These are phyloP conservation scores for Simplicillium sp. DNA, from an alignment of 2,329 filamentous ascomycete genomes.

Conservation along the genomic window DNA sequence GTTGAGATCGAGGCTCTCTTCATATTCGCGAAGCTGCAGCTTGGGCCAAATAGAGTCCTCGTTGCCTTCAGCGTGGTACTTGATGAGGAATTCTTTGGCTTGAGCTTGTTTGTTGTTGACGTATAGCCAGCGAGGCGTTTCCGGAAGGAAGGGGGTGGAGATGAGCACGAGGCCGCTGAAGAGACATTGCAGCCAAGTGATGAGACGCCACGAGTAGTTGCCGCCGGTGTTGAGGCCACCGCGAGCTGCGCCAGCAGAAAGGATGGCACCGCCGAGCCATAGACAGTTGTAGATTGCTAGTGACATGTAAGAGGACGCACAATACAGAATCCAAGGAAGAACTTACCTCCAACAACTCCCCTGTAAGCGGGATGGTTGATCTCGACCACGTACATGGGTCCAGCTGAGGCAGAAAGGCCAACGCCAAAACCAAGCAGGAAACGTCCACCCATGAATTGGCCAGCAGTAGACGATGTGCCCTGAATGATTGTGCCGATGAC, in stretches of 20 bases:
- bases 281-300: conserved; percentile 14
- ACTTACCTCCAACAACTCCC: conserved; percentile 27
- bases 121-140: conserved; percentile 30
- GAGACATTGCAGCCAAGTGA: conserved; percentile 28
- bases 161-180: conserved; percentile 26
- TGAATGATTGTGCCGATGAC: conserved; percentile 24
- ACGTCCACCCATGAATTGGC: conserved; percentile 46
- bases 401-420: conserved; percentile 47
- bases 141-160: conserved; percentile 19
- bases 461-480: conserved; percentile 23
- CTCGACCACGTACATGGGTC: conserved; percentile 55
- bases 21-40: conserved; percentile 32
- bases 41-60: conserved; percentile 18
- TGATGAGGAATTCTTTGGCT: conserved; percentile 20
- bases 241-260: conserved; percentile 34
- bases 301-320: neutral
- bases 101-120: conserved; percentile 20
- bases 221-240: conserved; percentile 23
- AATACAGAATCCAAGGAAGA: neutral
- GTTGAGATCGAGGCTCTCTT: conserved; percentile 31
- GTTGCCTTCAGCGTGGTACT: conserved; percentile 34
- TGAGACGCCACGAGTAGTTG: conserved; percentile 28
- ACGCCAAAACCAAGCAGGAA: conserved; percentile 50
- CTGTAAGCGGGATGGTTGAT: conserved; percentile 54
- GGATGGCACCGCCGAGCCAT: conserved; percentile 30